A percentile compares a stretch with the other conserved stretches of the same genome.
Conservation (phyloP, 805 yeast genomes). For the Candida tammaniensis region DNA sequence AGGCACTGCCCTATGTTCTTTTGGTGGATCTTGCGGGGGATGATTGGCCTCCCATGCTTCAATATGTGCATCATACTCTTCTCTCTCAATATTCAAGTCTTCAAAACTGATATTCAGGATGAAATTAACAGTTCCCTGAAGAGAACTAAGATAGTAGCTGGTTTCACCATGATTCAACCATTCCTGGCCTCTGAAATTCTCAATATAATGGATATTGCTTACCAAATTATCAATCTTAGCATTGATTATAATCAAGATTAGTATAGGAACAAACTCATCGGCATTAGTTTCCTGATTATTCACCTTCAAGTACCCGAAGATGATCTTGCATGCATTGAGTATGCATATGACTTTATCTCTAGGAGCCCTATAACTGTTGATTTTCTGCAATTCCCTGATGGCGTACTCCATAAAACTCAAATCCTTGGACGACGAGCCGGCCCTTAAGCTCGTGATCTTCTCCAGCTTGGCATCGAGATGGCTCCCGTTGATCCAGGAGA, state of each 20-base stretch:
- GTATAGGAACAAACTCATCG: conserved; percentile 86
- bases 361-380: conserved; percentile 86
- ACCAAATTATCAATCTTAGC: conserved; percentile 63
- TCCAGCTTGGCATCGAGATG: conserved; percentile 71
- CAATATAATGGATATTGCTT: conserved; percentile 82
- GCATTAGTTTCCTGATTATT: conserved; percentile 76
- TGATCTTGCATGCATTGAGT: conserved; percentile 86
- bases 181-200: conserved; percentile 72
- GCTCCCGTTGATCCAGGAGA: conserved; percentile 66
- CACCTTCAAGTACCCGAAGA: conserved; percentile 80
- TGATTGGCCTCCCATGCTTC: conserved; percentile 48
- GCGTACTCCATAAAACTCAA: conserved; percentile 62
- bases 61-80: conserved; percentile 55
- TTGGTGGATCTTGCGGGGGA: conserved; percentile 16
- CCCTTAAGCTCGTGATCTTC: no score
- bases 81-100: conserved; percentile 58
- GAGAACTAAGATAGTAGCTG: conserved; percentile 85
- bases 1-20: conserved; percentile 9
- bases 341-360: conserved; percentile 91
- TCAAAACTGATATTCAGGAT: conserved; percentile 58
- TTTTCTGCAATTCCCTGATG: conserved; percentile 68
- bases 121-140: conserved; percentile 84
- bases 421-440: no score
- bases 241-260: conserved; percentile 74
- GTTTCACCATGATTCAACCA: conserved; percentile 80